A percentile compares a stretch with the other conserved stretches of the same genome.
Conservation (phyloP, 2,329 filamentous ascomycete species). For the Stachybotrys elegans region DNA sequence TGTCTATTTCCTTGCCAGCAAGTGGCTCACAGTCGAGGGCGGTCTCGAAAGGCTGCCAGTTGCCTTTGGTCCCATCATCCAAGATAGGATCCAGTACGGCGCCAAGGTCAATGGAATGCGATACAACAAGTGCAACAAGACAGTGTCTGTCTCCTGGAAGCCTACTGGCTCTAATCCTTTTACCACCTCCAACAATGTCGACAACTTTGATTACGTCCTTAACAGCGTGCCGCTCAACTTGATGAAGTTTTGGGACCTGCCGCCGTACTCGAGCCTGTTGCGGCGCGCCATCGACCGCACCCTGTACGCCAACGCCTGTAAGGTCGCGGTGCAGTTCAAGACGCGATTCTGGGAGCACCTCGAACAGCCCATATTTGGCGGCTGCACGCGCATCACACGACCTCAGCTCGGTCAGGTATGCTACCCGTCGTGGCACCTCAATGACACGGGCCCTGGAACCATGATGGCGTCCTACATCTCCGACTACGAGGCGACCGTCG, state of each 20-base stretch:
- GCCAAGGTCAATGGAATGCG: slow-evolving; percentile 17
- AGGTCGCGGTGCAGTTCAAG: slow-evolving; percentile 51
- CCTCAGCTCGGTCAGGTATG: slow-evolving; percentile 14
- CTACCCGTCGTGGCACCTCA: slow-evolving; percentile 13
- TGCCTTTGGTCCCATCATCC: slow-evolving; percentile 27
- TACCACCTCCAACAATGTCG: slow-evolving; percentile 15
- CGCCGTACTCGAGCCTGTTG: slow-evolving; percentile 24
- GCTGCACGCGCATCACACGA: slow-evolving; percentile 24
- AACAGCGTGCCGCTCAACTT: slow-evolving; percentile 31
- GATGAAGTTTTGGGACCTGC: slow-evolving; percentile 30
- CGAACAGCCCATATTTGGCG: slow-evolving; percentile 29
- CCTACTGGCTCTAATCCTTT: slow-evolving; percentile 15
- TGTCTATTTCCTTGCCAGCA: slow-evolving; percentile 18
- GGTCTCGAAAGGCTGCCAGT: slow-evolving; percentile 28
- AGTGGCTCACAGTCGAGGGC: slow-evolving; percentile 23
- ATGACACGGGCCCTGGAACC: slow-evolving; percentile 12
- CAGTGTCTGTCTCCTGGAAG: slow-evolving; percentile 13
- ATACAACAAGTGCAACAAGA: slow-evolving; percentile 15
- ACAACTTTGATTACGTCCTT: slow-evolving; percentile 32
- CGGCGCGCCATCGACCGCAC: slow-evolving; percentile 19
- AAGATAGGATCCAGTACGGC: slow-evolving; percentile 15
- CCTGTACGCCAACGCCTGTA: slow-evolving; percentile 19
- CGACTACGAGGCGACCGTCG: slow-evolving; percentile 11
- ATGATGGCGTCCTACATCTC: slow-evolving; percentile 11
- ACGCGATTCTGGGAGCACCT: slow-evolving; percentile 35